A percentile compares a stretch with the other conserved stretches of the same genome.
Conservation (phyloP, 2,329 filamentous ascomycete species). For the Fusarium lateritium region DNA sequence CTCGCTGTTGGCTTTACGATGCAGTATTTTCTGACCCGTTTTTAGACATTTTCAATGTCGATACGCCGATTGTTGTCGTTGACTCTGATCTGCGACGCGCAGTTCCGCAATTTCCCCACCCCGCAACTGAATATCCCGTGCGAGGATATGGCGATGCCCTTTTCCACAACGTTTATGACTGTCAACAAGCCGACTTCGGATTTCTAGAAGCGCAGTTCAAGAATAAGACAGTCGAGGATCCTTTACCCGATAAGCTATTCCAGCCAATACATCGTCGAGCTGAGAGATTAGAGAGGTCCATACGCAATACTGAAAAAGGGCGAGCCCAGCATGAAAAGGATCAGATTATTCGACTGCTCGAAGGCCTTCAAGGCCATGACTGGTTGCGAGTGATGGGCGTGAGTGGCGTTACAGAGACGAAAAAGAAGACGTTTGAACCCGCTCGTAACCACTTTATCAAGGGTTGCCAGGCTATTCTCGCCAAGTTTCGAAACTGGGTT, state of each 20-base stretch:
- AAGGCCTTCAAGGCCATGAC: conserved; percentile 89
- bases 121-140: conserved; percentile 56
- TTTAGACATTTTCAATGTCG: conserved; percentile 78
- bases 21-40: conserved; percentile 33
- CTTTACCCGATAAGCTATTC: conserved; percentile 69
- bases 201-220: conserved; percentile 65
- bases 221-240: conserved; percentile 64
- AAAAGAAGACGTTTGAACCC: conserved; percentile 88
- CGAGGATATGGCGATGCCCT: conserved; percentile 70
- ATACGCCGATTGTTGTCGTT: conserved; percentile 80
- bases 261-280: conserved; percentile 70
- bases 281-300: conserved; percentile 72
- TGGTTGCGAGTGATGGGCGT: conserved; percentile 96
- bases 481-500: conserved; percentile 91
- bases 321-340: conserved; percentile 77
- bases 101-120: conserved; percentile 49
- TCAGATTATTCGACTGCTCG: conserved; percentile 76
- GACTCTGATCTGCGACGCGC: conserved; percentile 64
- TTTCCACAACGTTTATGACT: conserved; percentile 69
- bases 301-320: conserved; percentile 75
- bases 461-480: conserved; percentile 84
- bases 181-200: conserved; percentile 69
- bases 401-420: conserved; percentile 85
- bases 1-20: not conserved
- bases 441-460: conserved; percentile 88